A percentile compares a stretch with the other conserved stretches of the same genome.
Evolutionary conservation across 2,329 filamentous ascomycete genomes (phyloP).

Genomic region (Aspergillus cejpii): DNA sequence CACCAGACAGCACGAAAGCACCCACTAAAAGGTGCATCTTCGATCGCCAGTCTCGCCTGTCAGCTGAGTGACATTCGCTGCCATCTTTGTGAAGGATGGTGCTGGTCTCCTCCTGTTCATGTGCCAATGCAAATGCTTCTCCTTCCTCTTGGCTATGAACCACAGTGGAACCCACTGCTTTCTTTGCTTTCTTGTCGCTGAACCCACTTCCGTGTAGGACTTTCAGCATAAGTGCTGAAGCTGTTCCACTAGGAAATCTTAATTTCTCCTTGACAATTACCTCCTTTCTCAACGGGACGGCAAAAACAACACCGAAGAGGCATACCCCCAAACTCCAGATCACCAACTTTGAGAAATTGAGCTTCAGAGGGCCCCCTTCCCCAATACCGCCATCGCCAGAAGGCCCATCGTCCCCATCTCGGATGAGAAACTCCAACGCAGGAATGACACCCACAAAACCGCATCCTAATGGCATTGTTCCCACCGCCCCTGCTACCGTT

Average conservation of each 20-base stretch:
- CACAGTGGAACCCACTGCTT: slow-evolving; percentile 10
- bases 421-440: slow-evolving; percentile 79
- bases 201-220: slow-evolving; percentile 66
- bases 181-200: slow-evolving; percentile 38
- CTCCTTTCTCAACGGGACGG: slow-evolving; percentile 80
- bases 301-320: slow-evolving; percentile 95
- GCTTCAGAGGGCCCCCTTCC: slow-evolving; percentile 68
- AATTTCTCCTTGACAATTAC: slow-evolving; percentile 89
- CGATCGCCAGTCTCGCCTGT: slow-evolving; percentile 53
- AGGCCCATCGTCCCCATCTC: slow-evolving; percentile 69
- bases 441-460: slow-evolving; percentile 94
- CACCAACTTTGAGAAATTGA: slow-evolving; percentile 70
- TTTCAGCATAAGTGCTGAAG: slow-evolving; percentile 86
- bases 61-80: slow-evolving; percentile 28
- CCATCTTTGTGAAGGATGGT: slow-evolving; percentile 46
- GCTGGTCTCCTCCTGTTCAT: slow-evolving; percentile 36
- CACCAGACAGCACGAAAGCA: slow-evolving; percentile 55
- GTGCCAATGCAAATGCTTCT: slow-evolving; percentile 28
- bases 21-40: slow-evolving; percentile 55
- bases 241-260: slow-evolving; percentile 91
- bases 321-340: slow-evolving; percentile 89
- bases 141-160: slow-evolving; percentile 22
- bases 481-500: slow-evolving; percentile 89
- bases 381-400: slow-evolving; percentile 62
- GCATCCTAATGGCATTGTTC: slow-evolving; percentile 92